Base-by-base conservation (phyloP, 2,329 filamentous ascomycete species). In the Colletotrichum euphorbiae region DNA sequence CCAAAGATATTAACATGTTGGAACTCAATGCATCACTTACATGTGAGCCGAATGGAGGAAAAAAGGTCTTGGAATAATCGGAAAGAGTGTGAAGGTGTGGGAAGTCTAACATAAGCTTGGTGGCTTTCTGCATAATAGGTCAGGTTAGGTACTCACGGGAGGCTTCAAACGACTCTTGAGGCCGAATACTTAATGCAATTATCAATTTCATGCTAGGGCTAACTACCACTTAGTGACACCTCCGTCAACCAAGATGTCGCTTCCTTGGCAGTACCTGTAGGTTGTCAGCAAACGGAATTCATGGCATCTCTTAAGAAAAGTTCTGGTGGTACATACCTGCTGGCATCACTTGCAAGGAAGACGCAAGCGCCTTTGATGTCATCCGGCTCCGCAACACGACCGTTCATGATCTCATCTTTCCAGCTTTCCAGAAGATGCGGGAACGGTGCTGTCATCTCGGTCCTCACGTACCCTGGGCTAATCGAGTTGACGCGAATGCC, bases 361-460 rank as follows among this genome's bases (percentile, higher is more conserved):
- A 84, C 79, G 71, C 81, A 83, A 0, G 80, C 81, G 11, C 83
- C 83, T 72, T 80, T 81, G 33, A 86, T 83, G 58, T 85, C 83
- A 64, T 85, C 81, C 0, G 83, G 83, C 71, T 82, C 78, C 2
- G 82, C 82, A 12, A 85, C 79, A 1, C 81, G 74, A 6, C 78
- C 75, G 38, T 81, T 83, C 81, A 85, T 85, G 8, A 81, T 81
- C 67, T 84, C 82, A 5, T 80, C 76, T 69, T 84, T 83, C 83
- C 83, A 85, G 4, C 77, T 75, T 52, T 84, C 82, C 0, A 84
- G 71, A 2, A 85, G 76, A 71, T 85, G 77, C 3, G 82, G 79
- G 55, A 84, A 85, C 40, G 75, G 72, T 7, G 78, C 74, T 2
- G 74, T 76, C 45, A 69, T 68, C 46, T 70, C 69, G 3, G 69